Evolutionary conservation across 768 basidiomycete species (phyloP).

Genomic region (Agaricus sinodeliciosus): DNA sequence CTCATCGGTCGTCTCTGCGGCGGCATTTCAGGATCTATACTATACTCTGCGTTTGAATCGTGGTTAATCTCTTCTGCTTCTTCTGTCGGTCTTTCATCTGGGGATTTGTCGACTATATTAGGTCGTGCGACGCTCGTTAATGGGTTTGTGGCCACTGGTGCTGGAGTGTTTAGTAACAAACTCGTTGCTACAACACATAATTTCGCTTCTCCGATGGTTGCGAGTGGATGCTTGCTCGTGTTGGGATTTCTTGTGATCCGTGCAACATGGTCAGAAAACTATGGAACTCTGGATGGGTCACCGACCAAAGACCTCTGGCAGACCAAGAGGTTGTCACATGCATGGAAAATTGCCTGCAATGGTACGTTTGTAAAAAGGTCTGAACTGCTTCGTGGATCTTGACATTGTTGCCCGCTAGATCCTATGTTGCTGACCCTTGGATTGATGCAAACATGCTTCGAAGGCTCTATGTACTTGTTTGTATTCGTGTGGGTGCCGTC

Average conservation of each 20-base stretch:
- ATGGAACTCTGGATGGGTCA: constrained; percentile 38
- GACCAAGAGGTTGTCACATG: constrained; percentile 43
- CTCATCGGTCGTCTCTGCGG: constrained; percentile 60
- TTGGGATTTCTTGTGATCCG: constrained; percentile 53
- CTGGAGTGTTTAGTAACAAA: constrained; percentile 62
- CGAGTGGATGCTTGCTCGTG: constrained; percentile 49
- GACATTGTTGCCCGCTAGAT: constrained; percentile 31
- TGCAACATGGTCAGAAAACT: constrained; percentile 63
- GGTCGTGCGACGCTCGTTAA: constrained; percentile 71
- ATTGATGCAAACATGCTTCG: constrained; percentile 74
- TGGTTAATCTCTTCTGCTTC: constrained; percentile 67
- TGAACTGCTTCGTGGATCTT: neutral
- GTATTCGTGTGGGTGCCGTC: constrained; percentile 81
- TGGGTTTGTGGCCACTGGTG: constrained; percentile 61
- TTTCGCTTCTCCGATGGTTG: constrained; percentile 61
- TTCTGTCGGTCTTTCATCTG: constrained; percentile 40
- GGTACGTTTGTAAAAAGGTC: constrained; percentile 24
- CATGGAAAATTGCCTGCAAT: constrained; percentile 48
- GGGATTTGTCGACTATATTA: constrained; percentile 62
- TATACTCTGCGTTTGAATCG: constrained; percentile 71
- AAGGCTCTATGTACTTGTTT: constrained; percentile 82
- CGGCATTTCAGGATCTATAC: constrained; percentile 68
- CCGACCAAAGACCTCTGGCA: constrained; percentile 39
- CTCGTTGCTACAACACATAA: constrained; percentile 45
- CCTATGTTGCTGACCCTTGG: constrained; percentile 57